phyloP scores from a whole-genome alignment of 208 protist species.

The Hexamita inflata region DNA sequence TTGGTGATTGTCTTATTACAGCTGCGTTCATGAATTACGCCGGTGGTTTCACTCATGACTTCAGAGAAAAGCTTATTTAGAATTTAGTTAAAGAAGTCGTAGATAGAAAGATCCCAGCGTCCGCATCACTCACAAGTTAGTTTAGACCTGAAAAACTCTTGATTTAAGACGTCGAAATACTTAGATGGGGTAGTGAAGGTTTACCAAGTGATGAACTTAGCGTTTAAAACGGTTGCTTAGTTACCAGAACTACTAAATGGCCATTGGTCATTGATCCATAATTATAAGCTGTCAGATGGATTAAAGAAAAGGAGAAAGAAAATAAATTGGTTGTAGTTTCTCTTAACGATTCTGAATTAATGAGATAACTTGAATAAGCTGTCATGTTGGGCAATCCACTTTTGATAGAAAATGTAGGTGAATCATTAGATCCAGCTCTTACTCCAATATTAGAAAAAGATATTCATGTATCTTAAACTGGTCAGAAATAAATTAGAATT shows the following conservation, averaged over 20 bases:
- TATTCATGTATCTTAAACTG: constrained; percentile 62
- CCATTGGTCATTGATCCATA: constrained; percentile 92
- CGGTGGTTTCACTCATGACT: constrained; percentile 80
- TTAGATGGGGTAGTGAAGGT: constrained; percentile 81
- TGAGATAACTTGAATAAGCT: constrained; percentile 81
- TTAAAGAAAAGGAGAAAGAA: constrained; percentile 79
- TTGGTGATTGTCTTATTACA: constrained; percentile 88
- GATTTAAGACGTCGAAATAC: constrained; percentile 81
- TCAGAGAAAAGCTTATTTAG: constrained; percentile 70
- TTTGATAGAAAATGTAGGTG: constrained; percentile 89
- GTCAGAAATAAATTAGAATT: constrained; percentile 8
- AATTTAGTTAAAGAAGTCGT: constrained; percentile 70
- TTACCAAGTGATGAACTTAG: constrained; percentile 87
- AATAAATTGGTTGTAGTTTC: constrained; percentile 73
- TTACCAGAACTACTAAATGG: constrained; percentile 70
- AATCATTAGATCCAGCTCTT: constrained; percentile 93
- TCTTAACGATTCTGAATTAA: constrained; percentile 83
- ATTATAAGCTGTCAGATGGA: constrained; percentile 92
- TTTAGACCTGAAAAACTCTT: constrained; percentile 73
- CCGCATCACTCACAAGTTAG: constrained; percentile 36
- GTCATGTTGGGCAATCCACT: constrained; percentile 90
- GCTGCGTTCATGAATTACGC: constrained; percentile 86
- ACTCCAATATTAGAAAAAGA: constrained; percentile 89
- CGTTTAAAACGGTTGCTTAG: constrained; percentile 89
- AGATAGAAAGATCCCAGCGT: constrained; percentile 64